Percentiles rank a stretch among this genome's conserved stretches.
Evolutionary conservation across 2,329 filamentous ascomycete species (phyloP).

Genomic region (Alternaria incomplexa): DNA sequence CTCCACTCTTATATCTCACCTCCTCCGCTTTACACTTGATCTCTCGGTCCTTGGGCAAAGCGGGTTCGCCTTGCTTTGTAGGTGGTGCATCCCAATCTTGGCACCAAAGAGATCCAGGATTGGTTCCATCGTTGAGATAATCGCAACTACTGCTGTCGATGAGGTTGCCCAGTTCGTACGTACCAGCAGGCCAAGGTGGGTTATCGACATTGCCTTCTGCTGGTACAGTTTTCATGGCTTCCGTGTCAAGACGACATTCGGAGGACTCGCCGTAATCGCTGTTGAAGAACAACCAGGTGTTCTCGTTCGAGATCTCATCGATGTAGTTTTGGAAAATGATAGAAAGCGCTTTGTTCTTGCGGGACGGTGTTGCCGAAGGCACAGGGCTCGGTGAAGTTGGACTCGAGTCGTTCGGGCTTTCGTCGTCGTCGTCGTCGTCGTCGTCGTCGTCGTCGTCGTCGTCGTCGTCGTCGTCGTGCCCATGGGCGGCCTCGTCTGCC

Average conservation of each 20-base stretch:
- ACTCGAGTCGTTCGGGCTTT: not conserved
- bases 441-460: not conserved
- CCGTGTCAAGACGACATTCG: rapidly evolving
- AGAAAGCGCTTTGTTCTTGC: not conserved
- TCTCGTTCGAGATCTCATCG: not conserved
- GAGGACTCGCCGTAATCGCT: not conserved
- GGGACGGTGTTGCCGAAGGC: not conserved
- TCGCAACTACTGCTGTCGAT: not conserved
- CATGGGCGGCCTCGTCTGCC: too few species aligned
- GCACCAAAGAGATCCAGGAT: not conserved
- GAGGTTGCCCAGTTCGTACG: not conserved
- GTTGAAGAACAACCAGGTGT: not conserved
- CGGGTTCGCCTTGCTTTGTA: too few species aligned
- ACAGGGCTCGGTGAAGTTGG: not conserved
- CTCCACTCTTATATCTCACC: not conserved
- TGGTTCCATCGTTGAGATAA: not conserved
- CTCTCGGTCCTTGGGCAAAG: not conserved
- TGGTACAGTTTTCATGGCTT: not conserved
- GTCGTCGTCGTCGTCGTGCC: not conserved
- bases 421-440: not conserved
- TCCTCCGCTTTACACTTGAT: not conserved
- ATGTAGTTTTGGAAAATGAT: not conserved
- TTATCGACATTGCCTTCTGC: not conserved
- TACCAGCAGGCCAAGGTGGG: not conserved
- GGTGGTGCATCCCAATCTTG: not conserved